Evolutionary conservation across 2,329 filamentous ascomycete species (phyloP).

Genomic region (Colletotrichum truncatum): DNA sequence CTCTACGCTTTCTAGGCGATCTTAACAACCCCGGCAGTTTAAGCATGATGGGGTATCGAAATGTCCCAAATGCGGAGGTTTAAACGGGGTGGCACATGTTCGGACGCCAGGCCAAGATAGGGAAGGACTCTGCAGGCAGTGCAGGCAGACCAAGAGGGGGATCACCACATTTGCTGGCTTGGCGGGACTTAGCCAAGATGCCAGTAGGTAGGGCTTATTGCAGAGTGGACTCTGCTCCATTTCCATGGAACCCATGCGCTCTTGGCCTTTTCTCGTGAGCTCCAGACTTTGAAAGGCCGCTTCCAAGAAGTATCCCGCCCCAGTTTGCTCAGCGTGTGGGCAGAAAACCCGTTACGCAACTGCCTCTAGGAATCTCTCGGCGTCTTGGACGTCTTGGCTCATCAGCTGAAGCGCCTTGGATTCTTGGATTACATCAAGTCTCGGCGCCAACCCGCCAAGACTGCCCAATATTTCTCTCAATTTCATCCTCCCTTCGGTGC

Average conservation of each 20-base stretch:
- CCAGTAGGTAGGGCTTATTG: slow-evolving; percentile 17
- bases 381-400: slow-evolving; percentile 16
- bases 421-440: slow-evolving; percentile 29
- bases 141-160: slow-evolving; percentile 9
- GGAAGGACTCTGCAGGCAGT: slow-evolving; percentile 25
- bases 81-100: slow-evolving; percentile 22
- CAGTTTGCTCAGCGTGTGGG: background rate
- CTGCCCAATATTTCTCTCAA: slow-evolving; percentile 15
- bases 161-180: slow-evolving; percentile 20
- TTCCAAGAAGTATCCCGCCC: background rate
- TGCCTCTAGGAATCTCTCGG: slow-evolving; percentile 19
- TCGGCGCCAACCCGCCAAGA: slow-evolving; percentile 12
- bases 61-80: slow-evolving; percentile 20
- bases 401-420: slow-evolving; percentile 16
- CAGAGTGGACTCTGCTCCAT: slow-evolving; percentile 20
- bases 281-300: slow-evolving; percentile 17
- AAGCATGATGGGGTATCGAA: slow-evolving; percentile 3
- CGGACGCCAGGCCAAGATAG: slow-evolving; percentile 20
- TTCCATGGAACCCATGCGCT: slow-evolving; percentile 18
- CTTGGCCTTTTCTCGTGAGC: slow-evolving; percentile 19
- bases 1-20: slow-evolving; percentile 11
- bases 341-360: slow-evolving; percentile 11
- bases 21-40: slow-evolving; percentile 9
- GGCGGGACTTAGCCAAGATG: slow-evolving; percentile 23
- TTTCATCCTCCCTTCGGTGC: slow-evolving; percentile 5